Percentiles rank a stretch among this genome's conserved stretches.
phyloP scores from a whole-genome alignment of 2,329 filamentous ascomycete genomes.

The Diaporthe caulivora region DNA sequence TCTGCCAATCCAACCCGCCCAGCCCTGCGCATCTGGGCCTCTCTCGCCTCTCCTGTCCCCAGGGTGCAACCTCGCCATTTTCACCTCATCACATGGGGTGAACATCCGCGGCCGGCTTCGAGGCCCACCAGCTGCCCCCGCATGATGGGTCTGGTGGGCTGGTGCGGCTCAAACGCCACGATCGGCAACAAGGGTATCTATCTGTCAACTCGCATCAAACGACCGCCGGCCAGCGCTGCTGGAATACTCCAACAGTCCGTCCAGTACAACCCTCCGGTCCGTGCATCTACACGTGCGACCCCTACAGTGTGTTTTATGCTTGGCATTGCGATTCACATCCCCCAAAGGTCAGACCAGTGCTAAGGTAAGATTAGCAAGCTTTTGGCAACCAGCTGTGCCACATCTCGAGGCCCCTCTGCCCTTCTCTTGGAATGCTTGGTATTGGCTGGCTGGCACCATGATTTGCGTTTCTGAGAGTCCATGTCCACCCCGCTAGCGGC shows the following conservation, averaged over 20 bases:
- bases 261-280: not conserved
- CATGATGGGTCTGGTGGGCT: constrained; percentile 20
- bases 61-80: constrained; percentile 19
- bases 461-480: constrained; percentile 4
- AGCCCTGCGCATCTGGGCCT: constrained; percentile 10
- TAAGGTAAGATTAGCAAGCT: constrained; percentile 22
- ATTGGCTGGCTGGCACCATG: not conserved
- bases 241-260: not conserved
- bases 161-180: constrained; percentile 37
- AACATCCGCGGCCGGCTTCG: constrained; percentile 17
- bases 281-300: constrained; percentile 11
- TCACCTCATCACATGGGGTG: constrained; percentile 20
- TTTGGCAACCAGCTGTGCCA: not conserved
- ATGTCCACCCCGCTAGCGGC: constrained; percentile 23
- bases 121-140: constrained; percentile 15
- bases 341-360: constrained; percentile 7
- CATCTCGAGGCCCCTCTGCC: not conserved
- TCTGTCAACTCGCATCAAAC: constrained; percentile 20
- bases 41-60: not conserved
- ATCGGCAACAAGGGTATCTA: constrained; percentile 31
- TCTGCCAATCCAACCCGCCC: not conserved
- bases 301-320: not conserved
- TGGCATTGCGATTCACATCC: constrained; percentile 12
- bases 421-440: constrained; percentile 9
- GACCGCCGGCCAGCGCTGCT: constrained; percentile 18